Percentiles rank a stretch among this genome's conserved stretches.
phyloP scores from a whole-genome alignment of 441 rosid species.

The Aquilaria agallochum region DNA sequence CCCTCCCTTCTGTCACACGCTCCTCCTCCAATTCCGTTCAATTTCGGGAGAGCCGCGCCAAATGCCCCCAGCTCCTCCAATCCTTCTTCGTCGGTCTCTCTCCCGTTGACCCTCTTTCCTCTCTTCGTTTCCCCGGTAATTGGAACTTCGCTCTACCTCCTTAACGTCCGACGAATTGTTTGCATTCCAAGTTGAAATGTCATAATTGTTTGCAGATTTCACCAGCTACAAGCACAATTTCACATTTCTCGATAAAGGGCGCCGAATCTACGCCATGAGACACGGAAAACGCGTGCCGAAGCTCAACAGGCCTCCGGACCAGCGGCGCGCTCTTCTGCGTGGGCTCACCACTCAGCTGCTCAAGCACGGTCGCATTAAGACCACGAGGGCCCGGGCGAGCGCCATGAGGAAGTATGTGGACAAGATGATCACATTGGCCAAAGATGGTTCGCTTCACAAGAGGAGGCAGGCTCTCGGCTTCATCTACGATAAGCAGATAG shows the following conservation, averaged over 20 bases:
- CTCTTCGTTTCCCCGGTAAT: conserved; percentile 55
- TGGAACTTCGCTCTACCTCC: not conserved
- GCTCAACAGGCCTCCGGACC: conserved; percentile 85
- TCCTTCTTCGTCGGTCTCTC: conserved; percentile 57
- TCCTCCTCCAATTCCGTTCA: conserved; percentile 21
- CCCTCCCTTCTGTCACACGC: conserved; percentile 40
- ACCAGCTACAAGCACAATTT: conserved; percentile 41
- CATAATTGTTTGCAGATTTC: conserved; percentile 30
- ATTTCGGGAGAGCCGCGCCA: conserved; percentile 21
- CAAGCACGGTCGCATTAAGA: conserved; percentile 82
- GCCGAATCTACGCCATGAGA: conserved; percentile 73
- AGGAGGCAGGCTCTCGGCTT: conserved; percentile 89
- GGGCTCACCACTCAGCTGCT: conserved; percentile 94
- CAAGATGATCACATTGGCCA: conserved; percentile 95
- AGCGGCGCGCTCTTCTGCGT: conserved; percentile 72
- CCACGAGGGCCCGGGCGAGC: conserved; percentile 87
- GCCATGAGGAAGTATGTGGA: conserved; percentile 84
- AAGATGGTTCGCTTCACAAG: conserved; percentile 88
- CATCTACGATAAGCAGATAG: conserved; percentile 91
- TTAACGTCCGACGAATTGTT: not conserved
- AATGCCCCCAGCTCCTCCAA: conserved; percentile 22
- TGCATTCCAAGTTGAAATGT: not conserved
- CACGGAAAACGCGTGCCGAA: conserved; percentile 85
- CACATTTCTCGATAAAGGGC: conserved; percentile 42
- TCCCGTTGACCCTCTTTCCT: conserved; percentile 51